Evolutionary conservation across 2,329 filamentous ascomycete genomes (phyloP), one percentile per base, ranked within the genome.

Genomic region (Aureobasidium uvarum): DNA sequence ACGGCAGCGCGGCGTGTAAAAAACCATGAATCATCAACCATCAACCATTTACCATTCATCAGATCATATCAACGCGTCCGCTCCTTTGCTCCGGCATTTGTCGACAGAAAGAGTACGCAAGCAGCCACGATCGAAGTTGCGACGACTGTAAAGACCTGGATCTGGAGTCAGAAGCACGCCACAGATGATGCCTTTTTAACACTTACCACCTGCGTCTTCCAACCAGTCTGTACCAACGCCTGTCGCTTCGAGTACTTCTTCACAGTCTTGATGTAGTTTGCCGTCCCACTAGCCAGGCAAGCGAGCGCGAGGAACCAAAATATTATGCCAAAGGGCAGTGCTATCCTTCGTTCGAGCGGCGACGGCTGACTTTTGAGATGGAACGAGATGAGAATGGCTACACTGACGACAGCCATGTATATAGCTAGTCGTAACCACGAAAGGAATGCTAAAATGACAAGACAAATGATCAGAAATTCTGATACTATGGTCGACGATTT

Each of bases 351-450:
- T 79, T 99, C 95, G 16, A 91, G 76, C 0, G 80, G 73, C 0
- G 86, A 85, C 0, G 95, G 91, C 71, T 87, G 78, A 20, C 81
- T 81, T 73, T 92, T 93, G 58, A 99, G 83, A 74, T 99, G 94
- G 76, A 99, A 99, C 16, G 91, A 96, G 59, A 97, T 83, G 11
- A 96, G 87, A 70, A 99, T 96, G 59, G 95, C 94, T 38, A 96
- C 85, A 33, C 91, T 86, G 10, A 98, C 92, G 60, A 99, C 83
- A 69, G 92, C 87, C 85, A 98, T 93, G 79, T 96, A 96, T 71
- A 96, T 86, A 38, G 90, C 88, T 2, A 98, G 84, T 4, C 93
- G 88, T 23, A 98, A 86, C 84, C 95, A 97, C 1, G 94, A 95
- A 33, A 98, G 87, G 74, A 97, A 97, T 0, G 86, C 78, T 81